These are phyloP conservation scores for Talaromyces albobiverticillius DNA, from an alignment of 2,329 filamentous ascomycete genomes.

Conservation along the genomic window DNA sequence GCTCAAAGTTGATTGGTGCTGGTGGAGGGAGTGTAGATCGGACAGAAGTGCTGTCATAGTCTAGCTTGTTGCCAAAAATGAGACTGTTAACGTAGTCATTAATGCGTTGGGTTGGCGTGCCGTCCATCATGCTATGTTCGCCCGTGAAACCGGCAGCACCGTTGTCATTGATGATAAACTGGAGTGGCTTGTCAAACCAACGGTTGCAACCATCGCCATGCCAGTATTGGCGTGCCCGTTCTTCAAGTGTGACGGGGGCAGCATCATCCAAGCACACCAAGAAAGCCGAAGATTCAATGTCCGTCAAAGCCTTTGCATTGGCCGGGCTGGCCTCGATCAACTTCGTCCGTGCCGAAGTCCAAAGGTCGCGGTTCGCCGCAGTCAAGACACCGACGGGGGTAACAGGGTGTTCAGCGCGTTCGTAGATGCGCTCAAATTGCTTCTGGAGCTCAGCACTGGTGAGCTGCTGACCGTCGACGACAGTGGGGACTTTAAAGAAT, in stretches of 20 bases:
- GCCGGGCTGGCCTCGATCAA: slow-evolving; percentile 72
- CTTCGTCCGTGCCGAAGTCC: slow-evolving; percentile 76
- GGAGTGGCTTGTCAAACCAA: slow-evolving; percentile 97
- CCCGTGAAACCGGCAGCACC: slow-evolving; percentile 96
- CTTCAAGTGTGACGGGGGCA: slow-evolving; percentile 85
- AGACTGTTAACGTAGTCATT: slow-evolving; percentile 92
- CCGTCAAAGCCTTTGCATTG: slow-evolving; percentile 74
- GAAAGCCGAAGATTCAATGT: slow-evolving; percentile 86
- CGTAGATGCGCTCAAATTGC: slow-evolving; percentile 82
- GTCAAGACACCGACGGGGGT: slow-evolving; percentile 82
- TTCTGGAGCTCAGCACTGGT: slow-evolving; percentile 86
- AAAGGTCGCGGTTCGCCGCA: slow-evolving; percentile 88
- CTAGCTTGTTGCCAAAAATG: slow-evolving; percentile 92
- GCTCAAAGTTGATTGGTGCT: slow-evolving; percentile 69
- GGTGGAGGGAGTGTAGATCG: slow-evolving; percentile 85
- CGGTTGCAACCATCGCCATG: slow-evolving; percentile 93
- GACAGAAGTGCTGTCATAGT: slow-evolving; percentile 73
- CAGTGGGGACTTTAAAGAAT: slow-evolving; percentile 87
- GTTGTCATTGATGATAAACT: slow-evolving; percentile 98
- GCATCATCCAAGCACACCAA: slow-evolving; percentile 92
- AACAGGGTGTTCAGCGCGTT: slow-evolving; percentile 64
- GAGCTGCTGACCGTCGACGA: slow-evolving; percentile 78
- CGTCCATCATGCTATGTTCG: slow-evolving; percentile 99
- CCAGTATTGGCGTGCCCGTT: slow-evolving; percentile 96
- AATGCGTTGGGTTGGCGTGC: slow-evolving; percentile 90